Base-by-base conservation (phyloP, 345 rosid genomes). In the Lumnitzera racemosa region DNA sequence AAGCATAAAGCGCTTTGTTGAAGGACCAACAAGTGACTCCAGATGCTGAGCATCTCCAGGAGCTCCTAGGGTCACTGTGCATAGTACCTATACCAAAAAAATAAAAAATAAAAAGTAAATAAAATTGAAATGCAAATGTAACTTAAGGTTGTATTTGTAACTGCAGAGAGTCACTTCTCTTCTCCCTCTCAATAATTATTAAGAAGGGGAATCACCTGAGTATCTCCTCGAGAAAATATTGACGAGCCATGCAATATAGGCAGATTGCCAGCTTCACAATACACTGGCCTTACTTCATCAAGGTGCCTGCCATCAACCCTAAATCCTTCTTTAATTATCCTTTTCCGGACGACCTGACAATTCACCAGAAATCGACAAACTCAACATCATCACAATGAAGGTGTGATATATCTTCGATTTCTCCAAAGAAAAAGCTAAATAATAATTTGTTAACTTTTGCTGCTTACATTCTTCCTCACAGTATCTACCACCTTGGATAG, bases 1-100 rank as follows among this genome's bases (percentile, higher is more conserved):
- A 78, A 94, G 97, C 96, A 94, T 87, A 82, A 90, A 90, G 52
- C 96, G 95, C 79, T 94, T 94, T 66, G 75, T 87, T 15, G 96
- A 79, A 3, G 97, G 91, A 20, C 99, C 99, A 75, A 86, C 97
- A 59, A 86, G 63, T 66, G 97, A 84, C 17, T 82, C 87, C 69
- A 92, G 69, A 58, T 81, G 85, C 68, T 94, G 99, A 68, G 97
- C 97, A 61, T 94, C 97, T 49, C 76, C 80, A 27, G 90, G 97
- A 43, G 97, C 90, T 60, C 99, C 99, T 72, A 94, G 88, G 24
- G 99, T 88, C 72, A 90, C 91, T 36, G 90, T 72, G 63, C 97
- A 90, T 43, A 94, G 97, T 70, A 88, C 99, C 99, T 94, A 78
- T 46, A 58, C 64, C 55, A 47, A 49, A n/a, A 61, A 20, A 20